phyloP scores from a whole-genome alignment of 495 filamentous ascomycete species.

The Daldinia grandis region DNA sequence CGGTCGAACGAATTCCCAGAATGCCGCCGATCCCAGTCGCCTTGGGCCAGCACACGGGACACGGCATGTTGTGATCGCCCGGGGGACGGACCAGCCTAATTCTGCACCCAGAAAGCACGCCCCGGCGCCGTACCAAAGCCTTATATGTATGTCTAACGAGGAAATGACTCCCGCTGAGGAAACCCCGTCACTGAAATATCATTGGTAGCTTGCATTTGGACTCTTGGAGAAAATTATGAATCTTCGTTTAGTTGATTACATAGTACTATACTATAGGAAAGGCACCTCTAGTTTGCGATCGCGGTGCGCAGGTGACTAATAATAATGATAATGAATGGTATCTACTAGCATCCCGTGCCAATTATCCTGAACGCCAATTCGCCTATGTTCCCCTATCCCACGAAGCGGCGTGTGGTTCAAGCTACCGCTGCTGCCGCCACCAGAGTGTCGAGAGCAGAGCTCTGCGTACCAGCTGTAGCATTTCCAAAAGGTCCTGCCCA shows the following conservation, averaged over 20 bases:
- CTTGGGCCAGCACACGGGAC: conserved; percentile 6
- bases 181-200: not conserved
- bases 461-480: conserved; percentile 67
- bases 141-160: not conserved
- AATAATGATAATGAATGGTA: conserved; percentile 35
- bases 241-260: conserved; percentile 35
- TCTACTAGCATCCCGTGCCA: conserved; percentile 29
- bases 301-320: conserved; percentile 30
- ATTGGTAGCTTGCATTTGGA: not conserved
- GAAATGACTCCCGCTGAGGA: conserved; percentile 14
- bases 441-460: conserved; percentile 72
- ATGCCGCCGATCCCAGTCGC: conserved; percentile 23
- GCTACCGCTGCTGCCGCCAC: conserved; percentile 67
- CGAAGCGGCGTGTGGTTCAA: conserved; percentile 9
- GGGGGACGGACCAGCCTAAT: conserved; percentile 15
- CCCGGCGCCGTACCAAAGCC: conserved; percentile 19
- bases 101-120: not conserved
- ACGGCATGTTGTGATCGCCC: conserved; percentile 28
- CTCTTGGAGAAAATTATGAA: conserved; percentile 15
- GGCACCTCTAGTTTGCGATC: conserved; percentile 17
- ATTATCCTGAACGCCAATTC: conserved; percentile 35
- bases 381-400: conserved; percentile 22
- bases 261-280: conserved; percentile 5
- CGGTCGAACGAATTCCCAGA: conserved; percentile 13
- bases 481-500: conserved; percentile 65